Evolutionary conservation across 768 basidiomycete species (phyloP).

Genomic region (Collybia sp.): DNA sequence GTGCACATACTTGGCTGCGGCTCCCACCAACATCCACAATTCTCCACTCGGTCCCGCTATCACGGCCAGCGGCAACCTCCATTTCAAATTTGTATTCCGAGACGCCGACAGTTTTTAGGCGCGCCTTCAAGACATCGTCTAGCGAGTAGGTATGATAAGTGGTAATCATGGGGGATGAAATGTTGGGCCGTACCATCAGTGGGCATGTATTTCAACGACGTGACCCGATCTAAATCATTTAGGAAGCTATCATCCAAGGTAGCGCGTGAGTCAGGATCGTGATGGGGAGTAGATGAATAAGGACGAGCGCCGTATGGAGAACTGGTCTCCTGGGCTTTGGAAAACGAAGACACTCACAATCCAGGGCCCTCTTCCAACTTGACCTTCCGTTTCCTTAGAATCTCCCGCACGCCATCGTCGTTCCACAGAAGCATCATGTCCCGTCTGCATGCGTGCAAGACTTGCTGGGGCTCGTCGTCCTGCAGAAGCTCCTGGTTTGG

Average conservation of each 20-base stretch:
- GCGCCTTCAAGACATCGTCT: constrained; percentile 77
- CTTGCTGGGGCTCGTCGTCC: constrained; percentile 53
- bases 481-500: constrained; percentile 38
- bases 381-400: constrained; percentile 54
- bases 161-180: constrained; percentile 41
- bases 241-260: constrained; percentile 45
- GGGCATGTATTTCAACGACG: constrained; percentile 51
- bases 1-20: constrained; percentile 54
- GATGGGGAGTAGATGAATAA: constrained; percentile 16
- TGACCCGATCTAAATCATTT: constrained; percentile 60
- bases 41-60: constrained; percentile 65
- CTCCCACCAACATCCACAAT: constrained; percentile 79
- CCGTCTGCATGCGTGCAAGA: constrained; percentile 51
- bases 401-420: constrained; percentile 51
- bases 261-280: not conserved
- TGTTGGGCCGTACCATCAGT: constrained; percentile 62
- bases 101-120: constrained; percentile 74
- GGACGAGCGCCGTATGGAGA: constrained; percentile 21
- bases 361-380: constrained; percentile 68
- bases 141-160: constrained; percentile 2
- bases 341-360: constrained; percentile 47
- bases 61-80: constrained; percentile 48
- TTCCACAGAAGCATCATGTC: constrained; percentile 70
- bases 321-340: not conserved
- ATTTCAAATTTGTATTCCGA: constrained; percentile 81